Evolutionary conservation across 495 filamentous ascomycete species (phyloP), one percentile per base, ranked within the genome.

Genomic region (Penicillium cosmopolitanum): DNA sequence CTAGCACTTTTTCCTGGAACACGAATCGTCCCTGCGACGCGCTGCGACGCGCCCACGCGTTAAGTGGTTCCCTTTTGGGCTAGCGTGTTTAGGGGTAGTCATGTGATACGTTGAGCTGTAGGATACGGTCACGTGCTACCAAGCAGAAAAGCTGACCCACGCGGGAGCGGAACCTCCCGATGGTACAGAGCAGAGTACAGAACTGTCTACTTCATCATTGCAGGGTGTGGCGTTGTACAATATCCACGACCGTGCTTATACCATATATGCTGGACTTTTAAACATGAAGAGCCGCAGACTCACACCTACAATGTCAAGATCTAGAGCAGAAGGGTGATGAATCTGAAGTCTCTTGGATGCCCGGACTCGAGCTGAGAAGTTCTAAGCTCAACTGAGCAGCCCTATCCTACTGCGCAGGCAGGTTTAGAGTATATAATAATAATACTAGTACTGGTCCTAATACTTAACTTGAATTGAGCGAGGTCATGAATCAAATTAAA

Each of bases 31-130:
- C 23, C 23, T 23, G 23, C 23, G 23, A 71, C 73, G 73, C 73
- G 72, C 53, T 61, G 21, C 18, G 18, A 70, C 73, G 68, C 75
- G 75, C 35, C 21, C 35, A 56, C 74, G 75, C 73, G 74, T 77
- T 66, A 77, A 77, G 72, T 69, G 74, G 58, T 77, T 72, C 70
- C 67, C 48, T 0, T 67, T 76, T 67, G 31, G 68, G 69, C 8
- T 25, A 51, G 57, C 71, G 72, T 64, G 73, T 64, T 55, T 52
- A 38, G 10, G 25, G 13, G 42, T 31, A 44, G 50, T 36, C 33
- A 44, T 35, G 43, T 56, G 53, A 42, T 51, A 15, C n/a, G 34
- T 5, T 13, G 2, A 1, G 3, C 1, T 36, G 34, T 0, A 36
- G 34, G 34, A 1, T 36, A 0, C 3, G 34, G 6, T 13, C 34